Percentiles rank a stretch among this genome's conserved stretches.
Evolutionary conservation across 495 filamentous ascomycete genomes (phyloP).

Genomic region (Penicillium roqueforti): DNA sequence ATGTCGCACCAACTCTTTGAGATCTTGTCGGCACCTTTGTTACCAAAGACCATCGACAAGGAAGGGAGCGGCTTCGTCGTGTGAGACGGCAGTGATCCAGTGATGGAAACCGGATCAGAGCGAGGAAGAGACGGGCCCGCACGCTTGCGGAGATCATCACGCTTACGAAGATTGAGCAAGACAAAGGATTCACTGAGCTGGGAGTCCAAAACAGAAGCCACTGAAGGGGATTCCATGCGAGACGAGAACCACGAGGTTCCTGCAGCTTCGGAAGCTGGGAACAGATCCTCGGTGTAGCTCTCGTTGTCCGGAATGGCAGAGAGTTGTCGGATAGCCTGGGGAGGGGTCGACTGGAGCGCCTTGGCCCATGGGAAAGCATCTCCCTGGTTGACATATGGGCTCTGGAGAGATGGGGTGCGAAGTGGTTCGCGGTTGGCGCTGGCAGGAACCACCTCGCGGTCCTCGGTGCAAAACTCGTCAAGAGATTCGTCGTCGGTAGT

Average conservation of each 20-base stretch:
- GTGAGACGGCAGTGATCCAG: slow-evolving; percentile 73
- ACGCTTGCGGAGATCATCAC: slow-evolving; percentile 41
- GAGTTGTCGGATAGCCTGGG: slow-evolving; percentile 73
- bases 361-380: slow-evolving; percentile 95
- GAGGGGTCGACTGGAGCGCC: slow-evolving; percentile 73
- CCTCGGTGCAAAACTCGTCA: slow-evolving; percentile 90
- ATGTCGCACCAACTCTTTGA: slow-evolving; percentile 98
- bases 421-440: slow-evolving; percentile 92
- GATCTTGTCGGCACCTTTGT: slow-evolving; percentile 58
- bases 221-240: slow-evolving; percentile 66
- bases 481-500: slow-evolving; percentile 87
- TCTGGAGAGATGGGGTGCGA: slow-evolving; percentile 91
- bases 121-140: slow-evolving; percentile 37
- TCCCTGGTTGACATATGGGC: slow-evolving; percentile 70
- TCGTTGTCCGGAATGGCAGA: slow-evolving; percentile 78
- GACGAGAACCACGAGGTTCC: slow-evolving; percentile 70
- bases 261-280: slow-evolving; percentile 69
- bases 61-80: slow-evolving; percentile 59
- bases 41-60: slow-evolving; percentile 74
- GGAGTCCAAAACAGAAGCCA: slow-evolving; percentile 75
- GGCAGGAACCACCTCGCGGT: slow-evolving; percentile 65
- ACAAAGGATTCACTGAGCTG: slow-evolving; percentile 65
- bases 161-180: slow-evolving; percentile 51
- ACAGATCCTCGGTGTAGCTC: slow-evolving; percentile 83
- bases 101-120: slow-evolving; percentile 56